phyloP scores from a whole-genome alignment of 1,284 basidiomycete genomes.

The Stygiomarasmius scandens region DNA sequence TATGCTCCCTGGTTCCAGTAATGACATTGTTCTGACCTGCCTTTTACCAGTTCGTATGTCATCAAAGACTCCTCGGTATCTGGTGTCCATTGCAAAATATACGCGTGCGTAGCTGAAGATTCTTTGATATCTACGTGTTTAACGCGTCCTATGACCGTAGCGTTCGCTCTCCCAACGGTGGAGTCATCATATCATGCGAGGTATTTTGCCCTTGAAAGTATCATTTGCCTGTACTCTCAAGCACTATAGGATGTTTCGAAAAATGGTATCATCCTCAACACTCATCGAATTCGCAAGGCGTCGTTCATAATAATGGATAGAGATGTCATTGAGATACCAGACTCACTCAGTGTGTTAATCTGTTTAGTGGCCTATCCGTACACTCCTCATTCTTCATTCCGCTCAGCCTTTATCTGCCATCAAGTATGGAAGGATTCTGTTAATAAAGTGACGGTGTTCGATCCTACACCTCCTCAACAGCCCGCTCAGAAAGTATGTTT shows the following conservation, averaged over 20 bases:
- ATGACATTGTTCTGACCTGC: conserved; percentile 5
- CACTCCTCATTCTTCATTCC: background rate
- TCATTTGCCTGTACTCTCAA: background rate
- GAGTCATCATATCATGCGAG: conserved; percentile 76
- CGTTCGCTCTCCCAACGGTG: conserved; percentile 69
- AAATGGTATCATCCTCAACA: conserved; percentile 78
- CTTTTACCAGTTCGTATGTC: conserved; percentile 41
- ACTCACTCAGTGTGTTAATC: conserved; percentile 52
- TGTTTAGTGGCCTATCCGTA: background rate
- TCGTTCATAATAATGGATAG: conserved; percentile 75
- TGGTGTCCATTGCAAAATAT: conserved; percentile 72
- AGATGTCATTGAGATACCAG: conserved; percentile 67
- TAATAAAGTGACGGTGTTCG: conserved; percentile 58
- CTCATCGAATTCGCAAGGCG: conserved; percentile 61
- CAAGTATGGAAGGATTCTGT: conserved; percentile 55
- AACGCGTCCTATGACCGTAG: conserved; percentile 33
- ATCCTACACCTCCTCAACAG: conserved; percentile 59
- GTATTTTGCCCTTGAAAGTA: conserved; percentile 34
- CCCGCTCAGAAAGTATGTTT: conserved; percentile 52
- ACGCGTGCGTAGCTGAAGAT: conserved; percentile 55
- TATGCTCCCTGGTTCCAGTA: conserved; percentile 24
- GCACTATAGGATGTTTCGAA: conserved; percentile 66
- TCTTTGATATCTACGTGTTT: background rate
- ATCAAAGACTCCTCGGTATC: conserved; percentile 31
- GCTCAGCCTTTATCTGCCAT: conserved; percentile 66